Conservation (phyloP, 306 rosid genomes). For the Castanospermum australe region DNA sequence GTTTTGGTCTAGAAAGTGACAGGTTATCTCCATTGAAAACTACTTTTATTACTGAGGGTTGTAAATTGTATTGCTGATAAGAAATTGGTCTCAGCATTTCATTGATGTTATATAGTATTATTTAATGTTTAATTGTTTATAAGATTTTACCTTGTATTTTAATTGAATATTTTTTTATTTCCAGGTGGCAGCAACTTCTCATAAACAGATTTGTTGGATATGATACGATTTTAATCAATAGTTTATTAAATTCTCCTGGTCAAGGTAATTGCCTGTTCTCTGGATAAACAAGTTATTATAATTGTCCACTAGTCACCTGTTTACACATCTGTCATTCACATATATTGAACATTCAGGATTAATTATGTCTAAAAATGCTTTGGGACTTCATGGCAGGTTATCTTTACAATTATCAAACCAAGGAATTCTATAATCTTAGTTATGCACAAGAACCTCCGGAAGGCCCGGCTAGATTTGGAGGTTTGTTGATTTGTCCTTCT, state of each 20-base stretch:
- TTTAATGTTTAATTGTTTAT: not conserved
- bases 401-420: conserved; percentile 85
- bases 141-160: conserved; percentile 1
- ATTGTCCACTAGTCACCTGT: not conserved
- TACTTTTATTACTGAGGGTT: not conserved
- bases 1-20: conserved; percentile 13
- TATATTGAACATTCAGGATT: conserved; percentile 10
- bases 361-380: conserved; percentile 34
- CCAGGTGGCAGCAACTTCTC: conserved; percentile 98
- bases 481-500: conserved; percentile 51
- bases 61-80: conserved; percentile 16
- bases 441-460: conserved; percentile 71
- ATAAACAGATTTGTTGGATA: conserved; percentile 96
- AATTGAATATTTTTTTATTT: conserved; percentile 26
- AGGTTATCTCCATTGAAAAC: not conserved
- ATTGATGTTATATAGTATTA: not conserved
- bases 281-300: conserved; percentile 4
- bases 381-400: conserved; percentile 64
- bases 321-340: conserved; percentile 6
- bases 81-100: conserved; percentile 19
- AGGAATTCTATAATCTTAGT: conserved; percentile 93
- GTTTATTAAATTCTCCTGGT: conserved; percentile 89
- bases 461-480: conserved; percentile 96
- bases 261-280: conserved; percentile 63
- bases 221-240: conserved; percentile 97